Conservation (phyloP, 164 flowering plant species). For the Chloranthus sessilifolius region DNA sequence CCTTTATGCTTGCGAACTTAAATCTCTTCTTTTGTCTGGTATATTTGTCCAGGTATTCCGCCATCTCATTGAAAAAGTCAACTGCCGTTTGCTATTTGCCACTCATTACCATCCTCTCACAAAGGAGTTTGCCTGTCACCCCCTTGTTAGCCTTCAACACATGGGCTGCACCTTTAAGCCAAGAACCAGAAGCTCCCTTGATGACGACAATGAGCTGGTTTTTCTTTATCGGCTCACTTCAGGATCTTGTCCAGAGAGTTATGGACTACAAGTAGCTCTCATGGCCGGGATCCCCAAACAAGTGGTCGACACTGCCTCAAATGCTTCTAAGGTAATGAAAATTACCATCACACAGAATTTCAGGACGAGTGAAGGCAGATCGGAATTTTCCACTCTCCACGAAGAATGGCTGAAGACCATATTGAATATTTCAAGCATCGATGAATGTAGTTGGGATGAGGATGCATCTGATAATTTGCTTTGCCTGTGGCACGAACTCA, state of each 20-base stretch:
- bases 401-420: slow-evolving; percentile 73
- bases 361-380: slow-evolving; percentile 68
- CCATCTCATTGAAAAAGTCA: slow-evolving; percentile 86
- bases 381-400: slow-evolving; percentile 82
- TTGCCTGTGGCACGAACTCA: slow-evolving; percentile 89
- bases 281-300: slow-evolving; percentile 83
- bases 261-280: slow-evolving; percentile 83
- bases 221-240: slow-evolving; percentile 73
- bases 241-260: slow-evolving; percentile 96
- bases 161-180: slow-evolving; percentile 73
- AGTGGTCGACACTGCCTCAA: slow-evolving; percentile 67
- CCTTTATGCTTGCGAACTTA: background rate
- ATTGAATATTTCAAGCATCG: slow-evolving; percentile 25
- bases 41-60: slow-evolving; percentile 63
- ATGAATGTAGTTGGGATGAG: slow-evolving; percentile 24
- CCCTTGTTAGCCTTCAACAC: slow-evolving; percentile 75
- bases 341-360: slow-evolving; percentile 49
- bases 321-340: slow-evolving; percentile 60
- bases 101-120: slow-evolving; percentile 96
- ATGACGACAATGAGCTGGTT: slow-evolving; percentile 47
- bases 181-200: slow-evolving; percentile 20
- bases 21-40: background rate
- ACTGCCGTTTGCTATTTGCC: slow-evolving; percentile 85
- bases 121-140: slow-evolving; percentile 88
- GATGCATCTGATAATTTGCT: slow-evolving; percentile 63